Conservation (phyloP, 2,329 filamentous ascomycete species). For the Colletotrichum lini region DNA sequence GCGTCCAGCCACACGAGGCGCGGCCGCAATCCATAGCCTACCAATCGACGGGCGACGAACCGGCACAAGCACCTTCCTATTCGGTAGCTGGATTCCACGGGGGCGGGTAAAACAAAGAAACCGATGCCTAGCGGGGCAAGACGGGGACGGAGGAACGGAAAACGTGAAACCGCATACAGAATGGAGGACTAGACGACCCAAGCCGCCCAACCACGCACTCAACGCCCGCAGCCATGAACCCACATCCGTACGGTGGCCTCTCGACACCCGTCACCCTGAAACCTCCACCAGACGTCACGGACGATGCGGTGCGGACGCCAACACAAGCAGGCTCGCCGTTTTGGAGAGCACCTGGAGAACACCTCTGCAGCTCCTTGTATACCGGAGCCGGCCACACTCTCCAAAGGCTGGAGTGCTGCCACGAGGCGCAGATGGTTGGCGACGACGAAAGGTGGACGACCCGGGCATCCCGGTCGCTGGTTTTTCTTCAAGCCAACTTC, state of each 20-base stretch:
- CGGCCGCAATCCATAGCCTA: neutral
- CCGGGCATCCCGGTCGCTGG: neutral
- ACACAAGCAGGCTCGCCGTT: no score
- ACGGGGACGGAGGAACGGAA: neutral
- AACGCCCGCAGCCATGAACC: no score
- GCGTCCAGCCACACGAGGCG: neutral
- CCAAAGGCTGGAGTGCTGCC: neutral
- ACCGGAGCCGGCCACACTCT: neutral
- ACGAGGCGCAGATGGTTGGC: neutral
- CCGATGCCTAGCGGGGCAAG: no score
- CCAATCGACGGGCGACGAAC: neutral
- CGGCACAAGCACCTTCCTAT: neutral
- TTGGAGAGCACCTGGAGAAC: neutral
- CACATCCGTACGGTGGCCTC: no score
- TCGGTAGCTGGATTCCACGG: no score
- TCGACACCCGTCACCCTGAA: no score
- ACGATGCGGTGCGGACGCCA: no score
- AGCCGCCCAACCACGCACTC: no score
- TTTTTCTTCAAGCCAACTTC: neutral
- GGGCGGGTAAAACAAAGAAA: no score
- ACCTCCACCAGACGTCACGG: no score
- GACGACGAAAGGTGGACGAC: neutral
- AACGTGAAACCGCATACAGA: neutral
- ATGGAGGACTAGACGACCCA: neutral
- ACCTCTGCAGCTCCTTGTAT: conserved; percentile 1